phyloP scores from a whole-genome alignment of 129 eudicot species.

The Saposhnikovia divaricata region DNA sequence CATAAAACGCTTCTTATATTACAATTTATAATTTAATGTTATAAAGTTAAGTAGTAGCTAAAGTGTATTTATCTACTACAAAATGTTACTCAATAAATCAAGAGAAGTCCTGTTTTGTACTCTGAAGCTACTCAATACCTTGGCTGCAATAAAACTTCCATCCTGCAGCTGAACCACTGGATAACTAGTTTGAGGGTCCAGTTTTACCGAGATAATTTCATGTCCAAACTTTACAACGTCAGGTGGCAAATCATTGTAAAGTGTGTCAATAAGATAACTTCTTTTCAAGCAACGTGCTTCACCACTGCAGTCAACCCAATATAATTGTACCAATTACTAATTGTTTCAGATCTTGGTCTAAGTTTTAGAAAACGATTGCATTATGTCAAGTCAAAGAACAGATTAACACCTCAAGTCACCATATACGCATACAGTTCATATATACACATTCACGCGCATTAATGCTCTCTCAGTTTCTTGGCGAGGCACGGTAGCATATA shows the following conservation, averaged over 20 bases:
- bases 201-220: slow-evolving; percentile 35
- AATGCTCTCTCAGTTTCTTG: background rate
- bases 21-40: background rate
- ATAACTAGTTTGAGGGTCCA: slow-evolving; percentile 25
- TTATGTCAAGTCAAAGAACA: background rate
- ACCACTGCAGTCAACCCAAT: slow-evolving; percentile 16
- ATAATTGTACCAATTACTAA: no score
- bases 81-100: no score
- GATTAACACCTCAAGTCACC: background rate
- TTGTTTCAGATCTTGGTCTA: background rate
- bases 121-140: slow-evolving; percentile 29
- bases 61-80: background rate
- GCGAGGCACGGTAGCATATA: background rate
- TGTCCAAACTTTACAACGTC: slow-evolving; percentile 41
- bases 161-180: slow-evolving; percentile 36
- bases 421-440: background rate
- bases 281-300: slow-evolving; percentile 54
- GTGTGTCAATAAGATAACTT: slow-evolving; percentile 45
- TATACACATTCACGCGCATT: background rate
- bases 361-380: background rate
- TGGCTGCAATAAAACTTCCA: slow-evolving; percentile 41
- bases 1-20: background rate
- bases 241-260: slow-evolving; percentile 53
- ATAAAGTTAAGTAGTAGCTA: background rate
- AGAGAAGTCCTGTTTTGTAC: background rate